These are phyloP conservation scores for Scutellaria baicalensis DNA, from an alignment of 257 asterid species.

Conservation along the genomic window DNA sequence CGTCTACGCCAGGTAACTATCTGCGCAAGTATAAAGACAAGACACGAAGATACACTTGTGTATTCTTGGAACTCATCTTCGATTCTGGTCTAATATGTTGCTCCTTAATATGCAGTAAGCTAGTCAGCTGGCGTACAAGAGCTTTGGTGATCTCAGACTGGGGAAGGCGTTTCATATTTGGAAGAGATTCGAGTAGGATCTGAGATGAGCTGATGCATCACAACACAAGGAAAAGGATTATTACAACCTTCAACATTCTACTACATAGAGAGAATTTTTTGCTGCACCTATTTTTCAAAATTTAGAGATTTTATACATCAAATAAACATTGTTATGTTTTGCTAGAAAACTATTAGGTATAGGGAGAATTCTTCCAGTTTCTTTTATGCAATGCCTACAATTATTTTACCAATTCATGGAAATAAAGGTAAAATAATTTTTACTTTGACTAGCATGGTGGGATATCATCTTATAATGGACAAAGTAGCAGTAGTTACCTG, in stretches of 20 bases:
- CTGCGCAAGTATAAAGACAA: not conserved
- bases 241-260: not conserved
- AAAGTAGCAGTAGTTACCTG: not conserved
- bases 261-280: not conserved
- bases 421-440: not conserved
- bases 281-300: not conserved
- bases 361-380: not conserved
- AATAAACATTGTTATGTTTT: slow-evolving; percentile 1
- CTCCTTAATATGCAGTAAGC: slow-evolving; percentile 45
- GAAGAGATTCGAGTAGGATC: slow-evolving; percentile 82
- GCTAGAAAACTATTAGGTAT: not conserved
- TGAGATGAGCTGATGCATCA: slow-evolving; percentile 20
- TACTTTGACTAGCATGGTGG: not conserved
- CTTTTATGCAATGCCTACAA: not conserved
- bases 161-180: slow-evolving; percentile 64
- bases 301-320: slow-evolving; percentile 1
- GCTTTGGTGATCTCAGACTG: slow-evolving; percentile 58
- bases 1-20: slow-evolving; percentile 73
- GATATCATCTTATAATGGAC: not conserved
- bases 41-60: not conserved
- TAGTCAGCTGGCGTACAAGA: slow-evolving; percentile 86
- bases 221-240: not conserved
- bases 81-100: not conserved
- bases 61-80: not conserved
- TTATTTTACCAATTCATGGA: not conserved